phyloP scores from a whole-genome alignment of 768 basidiomycete genomes.

The Rhodosporidiobolus odoratus region DNA sequence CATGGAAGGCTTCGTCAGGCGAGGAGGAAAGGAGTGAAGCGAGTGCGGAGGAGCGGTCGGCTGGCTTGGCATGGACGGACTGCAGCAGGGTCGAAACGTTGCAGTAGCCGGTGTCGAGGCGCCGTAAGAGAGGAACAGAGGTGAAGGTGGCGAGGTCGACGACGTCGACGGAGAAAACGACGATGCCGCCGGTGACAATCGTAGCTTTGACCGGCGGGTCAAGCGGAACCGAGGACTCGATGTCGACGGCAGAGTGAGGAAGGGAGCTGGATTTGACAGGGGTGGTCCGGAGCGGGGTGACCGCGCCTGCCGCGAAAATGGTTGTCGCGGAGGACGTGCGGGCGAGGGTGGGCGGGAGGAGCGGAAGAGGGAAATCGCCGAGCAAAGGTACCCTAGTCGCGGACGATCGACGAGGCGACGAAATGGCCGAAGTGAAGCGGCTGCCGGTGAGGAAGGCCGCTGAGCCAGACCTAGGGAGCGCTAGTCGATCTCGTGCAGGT shows the following conservation, averaged over 20 bases:
- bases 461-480: not conserved
- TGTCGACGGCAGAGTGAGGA: not conserved
- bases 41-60: constrained; percentile 1
- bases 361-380: not conserved
- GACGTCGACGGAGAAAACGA: constrained; percentile 14
- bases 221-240: constrained; percentile 10
- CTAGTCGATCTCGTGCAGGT: not conserved
- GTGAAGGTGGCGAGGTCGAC: not conserved
- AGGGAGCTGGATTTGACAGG: not conserved
- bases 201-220: constrained; percentile 6
- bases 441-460: constrained; percentile 22
- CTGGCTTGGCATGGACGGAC: not conserved
- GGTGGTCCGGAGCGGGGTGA: not conserved
- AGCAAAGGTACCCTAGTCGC: not conserved
- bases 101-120: constrained; percentile 23
- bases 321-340: not conserved
- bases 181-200: constrained; percentile 17
- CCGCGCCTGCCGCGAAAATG: not conserved
- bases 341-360: not conserved
- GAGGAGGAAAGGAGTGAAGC: not conserved
- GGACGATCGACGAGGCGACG: not conserved
- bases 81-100: constrained; percentile 21
- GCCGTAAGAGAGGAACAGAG: constrained; percentile 6
- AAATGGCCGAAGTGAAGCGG: constrained; percentile 13
- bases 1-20: constrained; percentile 7